Conservation (phyloP, 192 early-diverging fungal species). For the Gamsiella multidivaricata region DNA sequence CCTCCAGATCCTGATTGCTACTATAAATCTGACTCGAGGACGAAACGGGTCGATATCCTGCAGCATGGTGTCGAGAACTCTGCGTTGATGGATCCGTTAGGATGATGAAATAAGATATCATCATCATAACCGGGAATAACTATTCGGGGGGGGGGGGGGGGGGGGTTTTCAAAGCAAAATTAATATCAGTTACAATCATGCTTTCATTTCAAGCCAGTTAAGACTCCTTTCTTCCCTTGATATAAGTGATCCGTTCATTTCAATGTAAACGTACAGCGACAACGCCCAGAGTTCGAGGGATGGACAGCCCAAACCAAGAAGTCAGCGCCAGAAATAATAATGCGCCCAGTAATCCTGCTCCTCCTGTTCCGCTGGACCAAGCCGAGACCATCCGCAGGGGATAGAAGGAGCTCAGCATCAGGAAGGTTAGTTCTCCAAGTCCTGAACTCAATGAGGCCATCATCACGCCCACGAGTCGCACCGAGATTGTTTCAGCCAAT, state of each 20-base stretch:
- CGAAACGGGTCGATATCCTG: slow-evolving; percentile 27
- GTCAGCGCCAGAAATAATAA: slow-evolving; percentile 54
- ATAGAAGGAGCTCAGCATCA: slow-evolving; percentile 60
- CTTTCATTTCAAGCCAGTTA: too few relatives aligned
- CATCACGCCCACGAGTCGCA: slow-evolving; percentile 41
- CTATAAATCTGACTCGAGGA: background rate
- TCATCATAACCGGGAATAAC: slow-evolving; percentile 44
- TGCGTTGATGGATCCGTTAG: slow-evolving; percentile 17
- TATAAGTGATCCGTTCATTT: too few relatives aligned
- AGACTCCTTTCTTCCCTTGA: too few relatives aligned
- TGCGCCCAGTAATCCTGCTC: slow-evolving; percentile 53
- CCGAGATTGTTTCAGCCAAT: slow-evolving; percentile 10
- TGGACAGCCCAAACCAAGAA: slow-evolving; percentile 47
- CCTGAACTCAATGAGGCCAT: slow-evolving; percentile 58
- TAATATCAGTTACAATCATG: too few relatives aligned
- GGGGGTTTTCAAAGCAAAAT: too few relatives aligned
- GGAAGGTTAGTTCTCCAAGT: slow-evolving; percentile 55
- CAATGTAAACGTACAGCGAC: slow-evolving; percentile 51
- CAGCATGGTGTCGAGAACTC: background rate
- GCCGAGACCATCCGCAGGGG: slow-evolving; percentile 48
- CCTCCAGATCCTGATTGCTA: background rate
- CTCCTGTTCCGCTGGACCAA: slow-evolving; percentile 60
- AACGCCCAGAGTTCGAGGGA: slow-evolving; percentile 35
- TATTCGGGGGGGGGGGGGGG: background rate
- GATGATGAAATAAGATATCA: slow-evolving; percentile 50